Evolutionary conservation across 495 filamentous ascomycete genomes (phyloP), one percentile per base, ranked within the genome.

Genomic region (Immersiella caudata): DNA sequence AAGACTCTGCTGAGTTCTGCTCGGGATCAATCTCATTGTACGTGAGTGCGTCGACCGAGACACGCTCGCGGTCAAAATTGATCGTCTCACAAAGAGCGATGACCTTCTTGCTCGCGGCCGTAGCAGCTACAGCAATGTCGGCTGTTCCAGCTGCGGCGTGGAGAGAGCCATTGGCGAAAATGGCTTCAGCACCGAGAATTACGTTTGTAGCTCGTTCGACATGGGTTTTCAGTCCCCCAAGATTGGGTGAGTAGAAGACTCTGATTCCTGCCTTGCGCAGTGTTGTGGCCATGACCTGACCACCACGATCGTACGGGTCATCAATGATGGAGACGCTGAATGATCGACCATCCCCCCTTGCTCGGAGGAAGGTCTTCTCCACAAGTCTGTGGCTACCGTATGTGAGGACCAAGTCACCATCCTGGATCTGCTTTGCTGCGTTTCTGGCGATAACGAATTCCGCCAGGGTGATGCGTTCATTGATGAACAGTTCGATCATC

Each of bases 71-170:
- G 24, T 92, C 94, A 79, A 97, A 97, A 77, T 98, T 99, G 81
- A 99, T 87, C 2, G 90, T 93, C 82, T 99, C 94, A 76, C 93
- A 97, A 66, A 92, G 91, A 4, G 96, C 93, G 35, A 94, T 89
- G 49, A 99, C 94, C 2, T 93, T 92, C 36, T 93, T 86, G 57
- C 86, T 86, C 18, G 82, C 78, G 57, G 89, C 88, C 67, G 90
- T 88, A 24, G 94, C 95, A 26, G 88, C 89, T 84, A 95, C 91
- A n/a, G 95, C 94, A 5, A 97, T 85, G 46, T 93, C 83, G 0
- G 93, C 93, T 9, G 94, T 97, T 61, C 95, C 95, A 36, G 93
- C 87, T 26, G 94, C 86, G 5, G 90, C 94, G 77, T 93, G 95
- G 60, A 99, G 81, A 0, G 91, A 85, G 5, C 95, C 94, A 75